Conservation (phyloP, 2,329 filamentous ascomycete genomes). For the Alternaria brassicicola region DNA sequence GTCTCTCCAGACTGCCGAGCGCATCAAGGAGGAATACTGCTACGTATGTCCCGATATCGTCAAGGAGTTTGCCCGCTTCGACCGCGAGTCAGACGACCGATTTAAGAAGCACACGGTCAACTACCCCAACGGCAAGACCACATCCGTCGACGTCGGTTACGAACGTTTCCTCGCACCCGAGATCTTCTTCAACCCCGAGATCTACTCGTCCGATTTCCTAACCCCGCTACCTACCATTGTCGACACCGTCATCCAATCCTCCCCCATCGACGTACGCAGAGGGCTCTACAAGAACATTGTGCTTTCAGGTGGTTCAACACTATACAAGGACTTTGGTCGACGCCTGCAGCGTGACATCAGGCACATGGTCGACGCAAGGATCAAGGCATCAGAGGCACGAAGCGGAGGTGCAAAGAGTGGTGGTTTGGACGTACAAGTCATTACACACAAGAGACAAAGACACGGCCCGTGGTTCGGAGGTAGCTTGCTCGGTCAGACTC, state of each 20-base stretch:
- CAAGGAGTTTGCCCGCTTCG: constrained; percentile 95
- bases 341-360: constrained; percentile 96
- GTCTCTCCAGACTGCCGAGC: constrained; percentile 94
- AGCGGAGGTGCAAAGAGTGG: constrained; percentile 93
- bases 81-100: constrained; percentile 81
- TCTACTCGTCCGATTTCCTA: constrained; percentile 98
- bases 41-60: constrained; percentile 99
- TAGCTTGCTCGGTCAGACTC: constrained; percentile 93
- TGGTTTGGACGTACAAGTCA: constrained; percentile 94
- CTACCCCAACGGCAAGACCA: constrained; percentile 82
- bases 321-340: constrained; percentile 98
- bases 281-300: constrained; percentile 99
- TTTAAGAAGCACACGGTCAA: constrained; percentile 90
- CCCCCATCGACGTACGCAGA: constrained; percentile 94
- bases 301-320: constrained; percentile 90
- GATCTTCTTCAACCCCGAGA: constrained; percentile 99
- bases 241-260: constrained; percentile 95
- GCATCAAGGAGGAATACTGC: constrained; percentile 98
- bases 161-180: constrained; percentile 97
- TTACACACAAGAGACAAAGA: constrained; percentile 95
- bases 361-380: constrained; percentile 90
- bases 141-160: constrained; percentile 91
- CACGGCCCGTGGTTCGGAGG: constrained; percentile 99
- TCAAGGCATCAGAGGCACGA: constrained; percentile 86
- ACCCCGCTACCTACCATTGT: constrained; percentile 94